Percentiles rank a stretch among this genome's conserved stretches.
Evolutionary conservation across 2,329 filamentous ascomycete species (phyloP).

Genomic region (Esteya vermicola): DNA sequence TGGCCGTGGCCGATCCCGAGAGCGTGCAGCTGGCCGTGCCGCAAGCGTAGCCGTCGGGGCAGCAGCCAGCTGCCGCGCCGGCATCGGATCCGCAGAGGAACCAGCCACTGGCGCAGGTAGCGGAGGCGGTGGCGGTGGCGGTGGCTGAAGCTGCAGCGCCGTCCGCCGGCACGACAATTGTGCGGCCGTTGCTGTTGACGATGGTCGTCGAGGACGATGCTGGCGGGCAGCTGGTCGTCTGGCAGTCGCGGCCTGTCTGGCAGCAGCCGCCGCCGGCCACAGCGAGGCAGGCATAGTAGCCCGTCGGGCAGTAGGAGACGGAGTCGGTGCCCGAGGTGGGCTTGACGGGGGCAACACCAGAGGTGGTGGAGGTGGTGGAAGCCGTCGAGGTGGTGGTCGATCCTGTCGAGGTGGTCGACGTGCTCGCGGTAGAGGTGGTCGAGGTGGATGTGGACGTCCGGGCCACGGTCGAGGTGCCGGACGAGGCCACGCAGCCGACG

Average conservation of each 20-base stretch:
- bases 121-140: conserved; percentile 24
- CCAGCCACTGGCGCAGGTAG: conserved; percentile 66
- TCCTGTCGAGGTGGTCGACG: conserved; percentile 23
- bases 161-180: conserved; percentile 48
- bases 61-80: conserved; percentile 64
- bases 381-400: conserved; percentile 16
- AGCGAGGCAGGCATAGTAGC: conserved; percentile 83
- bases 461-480: conserved; percentile 15
- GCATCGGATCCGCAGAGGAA: conserved; percentile 46
- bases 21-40: conserved; percentile 59
- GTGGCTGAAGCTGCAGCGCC: conserved; percentile 14
- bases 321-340: conserved; percentile 20
- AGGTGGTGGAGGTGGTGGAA: conserved; percentile 6
- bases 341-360: conserved; percentile 25
- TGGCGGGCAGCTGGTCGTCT: conserved; percentile 62
- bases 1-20: conserved; percentile 21
- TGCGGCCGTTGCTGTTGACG: conserved; percentile 42
- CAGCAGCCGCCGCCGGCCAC: conserved; percentile 77
- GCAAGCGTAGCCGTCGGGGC: conserved; percentile 63
- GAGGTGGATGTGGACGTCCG: conserved; percentile 23
- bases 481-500: conserved; percentile 39
- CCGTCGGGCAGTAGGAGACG: conserved; percentile 56
- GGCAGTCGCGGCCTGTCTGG: conserved; percentile 73
- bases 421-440: conserved; percentile 17
- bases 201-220: conserved; percentile 48